phyloP scores from a whole-genome alignment of 129 eudicot species.

The Smallanthus sonchifolius region DNA sequence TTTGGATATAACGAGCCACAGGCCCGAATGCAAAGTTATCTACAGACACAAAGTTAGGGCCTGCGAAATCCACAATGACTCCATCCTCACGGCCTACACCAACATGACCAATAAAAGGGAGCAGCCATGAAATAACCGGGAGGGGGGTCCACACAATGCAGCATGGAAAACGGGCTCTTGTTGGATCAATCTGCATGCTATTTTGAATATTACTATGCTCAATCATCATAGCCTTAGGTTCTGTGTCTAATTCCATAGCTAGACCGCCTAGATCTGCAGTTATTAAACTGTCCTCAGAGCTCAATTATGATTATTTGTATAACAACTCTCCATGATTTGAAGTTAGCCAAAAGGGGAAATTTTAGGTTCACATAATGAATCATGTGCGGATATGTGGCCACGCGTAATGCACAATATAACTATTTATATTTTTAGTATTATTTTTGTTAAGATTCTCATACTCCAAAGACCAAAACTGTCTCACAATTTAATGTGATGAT shows the following conservation, averaged over 20 bases:
- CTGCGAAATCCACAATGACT: slow-evolving; percentile 82
- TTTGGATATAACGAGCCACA: slow-evolving; percentile 66
- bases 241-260: slow-evolving; percentile 26
- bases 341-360: slow-evolving; percentile 3
- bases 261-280: slow-evolving; percentile 10
- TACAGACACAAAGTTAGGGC: slow-evolving; percentile 80
- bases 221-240: slow-evolving; percentile 39
- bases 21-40: slow-evolving; percentile 85
- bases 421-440: neutral
- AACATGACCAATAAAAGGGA: slow-evolving; percentile 81
- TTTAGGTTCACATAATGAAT: neutral
- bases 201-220: slow-evolving; percentile 31
- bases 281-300: slow-evolving; percentile 8
- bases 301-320: neutral
- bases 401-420: neutral
- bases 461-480: neutral
- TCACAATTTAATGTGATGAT: neutral
- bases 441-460: neutral
- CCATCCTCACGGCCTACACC: slow-evolving; percentile 96
- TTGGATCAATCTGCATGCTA: slow-evolving; percentile 57
- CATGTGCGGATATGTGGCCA: neutral
- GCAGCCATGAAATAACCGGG: slow-evolving; percentile 84
- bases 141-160: slow-evolving; percentile 95
- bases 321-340: neutral
- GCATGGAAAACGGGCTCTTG: slow-evolving; percentile 71